These are phyloP conservation scores for Metrosideros polymorpha DNA, from an alignment of 441 rosid genomes.

Conservation along the genomic window DNA sequence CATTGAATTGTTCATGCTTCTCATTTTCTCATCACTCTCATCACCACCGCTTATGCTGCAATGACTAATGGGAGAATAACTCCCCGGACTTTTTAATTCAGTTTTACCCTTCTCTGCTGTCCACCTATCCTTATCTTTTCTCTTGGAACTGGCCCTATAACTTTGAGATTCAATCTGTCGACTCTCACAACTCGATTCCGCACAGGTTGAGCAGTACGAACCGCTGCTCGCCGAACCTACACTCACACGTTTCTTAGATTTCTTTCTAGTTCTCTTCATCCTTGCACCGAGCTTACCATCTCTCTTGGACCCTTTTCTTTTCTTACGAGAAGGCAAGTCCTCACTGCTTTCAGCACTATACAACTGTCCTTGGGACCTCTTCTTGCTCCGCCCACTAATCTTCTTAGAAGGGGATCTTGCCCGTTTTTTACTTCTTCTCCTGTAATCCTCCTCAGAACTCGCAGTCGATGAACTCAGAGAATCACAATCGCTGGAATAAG, in stretches of 20 bases:
- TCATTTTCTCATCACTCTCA: conserved; percentile 25
- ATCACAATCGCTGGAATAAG: conserved; percentile 32
- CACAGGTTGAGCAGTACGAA: conserved; percentile 32
- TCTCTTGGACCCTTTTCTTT: conserved; percentile 29
- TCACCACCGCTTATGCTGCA: conserved; percentile 17
- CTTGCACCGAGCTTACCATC: conserved; percentile 13
- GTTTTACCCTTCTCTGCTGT: conserved; percentile 12
- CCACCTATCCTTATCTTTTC: not conserved
- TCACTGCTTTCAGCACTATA: conserved; percentile 24
- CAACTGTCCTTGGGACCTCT: conserved; percentile 31
- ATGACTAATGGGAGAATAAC: conserved; percentile 21
- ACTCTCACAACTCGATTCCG: conserved; percentile 5
- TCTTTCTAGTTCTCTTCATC: conserved; percentile 28
- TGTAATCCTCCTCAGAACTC: conserved; percentile 41
- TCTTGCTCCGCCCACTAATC: conserved; percentile 33
- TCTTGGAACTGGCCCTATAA: not conserved
- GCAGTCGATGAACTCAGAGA: conserved; percentile 29
- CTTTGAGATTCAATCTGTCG: conserved; percentile 27
- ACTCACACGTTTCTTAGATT: conserved; percentile 26
- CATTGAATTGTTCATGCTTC: conserved; percentile 19
- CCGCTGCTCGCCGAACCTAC: conserved; percentile 27
- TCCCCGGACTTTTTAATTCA: conserved; percentile 20
- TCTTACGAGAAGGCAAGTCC: conserved; percentile 22
- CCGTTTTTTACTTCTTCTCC: conserved; percentile 29
- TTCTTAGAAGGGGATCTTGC: conserved; percentile 27